Percentiles rank a stretch among this genome's conserved stretches.
These are phyloP conservation scores for Phoma sp. DNA, from an alignment of 2,329 filamentous ascomycete species.

Conservation along the genomic window DNA sequence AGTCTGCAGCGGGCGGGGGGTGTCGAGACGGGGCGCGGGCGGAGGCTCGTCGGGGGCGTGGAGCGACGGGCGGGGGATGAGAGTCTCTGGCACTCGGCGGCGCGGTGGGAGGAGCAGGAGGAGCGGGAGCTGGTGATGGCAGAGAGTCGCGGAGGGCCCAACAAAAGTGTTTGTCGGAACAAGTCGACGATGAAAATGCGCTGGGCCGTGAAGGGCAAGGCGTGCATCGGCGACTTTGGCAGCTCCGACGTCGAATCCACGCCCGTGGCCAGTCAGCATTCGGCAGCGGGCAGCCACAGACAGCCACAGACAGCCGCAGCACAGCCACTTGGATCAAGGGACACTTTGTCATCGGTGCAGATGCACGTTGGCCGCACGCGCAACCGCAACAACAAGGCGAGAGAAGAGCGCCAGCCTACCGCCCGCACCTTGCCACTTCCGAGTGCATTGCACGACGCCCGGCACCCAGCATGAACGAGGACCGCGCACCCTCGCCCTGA, in stretches of 20 bases:
- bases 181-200: neutral
- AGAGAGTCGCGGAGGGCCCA: conserved; percentile 35
- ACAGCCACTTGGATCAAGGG: neutral
- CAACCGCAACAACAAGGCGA: neutral
- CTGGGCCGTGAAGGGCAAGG: conserved; percentile 24
- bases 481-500: neutral
- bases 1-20: conserved; percentile 18
- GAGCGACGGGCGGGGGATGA: conserved; percentile 30
- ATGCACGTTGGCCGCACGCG: neutral
- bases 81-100: conserved; percentile 7
- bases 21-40: conserved; percentile 29
- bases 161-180: conserved; percentile 37
- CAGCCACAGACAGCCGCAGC: no score
- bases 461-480: conserved; percentile 1
- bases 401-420: no score
- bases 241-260: conserved; percentile 6
- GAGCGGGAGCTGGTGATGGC: conserved; percentile 14
- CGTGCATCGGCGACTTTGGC: neutral
- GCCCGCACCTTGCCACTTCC: no score
- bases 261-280: no score
- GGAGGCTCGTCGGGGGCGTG: conserved; percentile 21
- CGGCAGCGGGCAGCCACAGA: no score
- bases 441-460: neutral
- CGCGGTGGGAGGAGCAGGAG: conserved; percentile 19
- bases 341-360: conserved; percentile 9